Evolutionary conservation across 78 protist genomes (phyloP).

Genomic region (Planoprotostelium fungivorum): DNA sequence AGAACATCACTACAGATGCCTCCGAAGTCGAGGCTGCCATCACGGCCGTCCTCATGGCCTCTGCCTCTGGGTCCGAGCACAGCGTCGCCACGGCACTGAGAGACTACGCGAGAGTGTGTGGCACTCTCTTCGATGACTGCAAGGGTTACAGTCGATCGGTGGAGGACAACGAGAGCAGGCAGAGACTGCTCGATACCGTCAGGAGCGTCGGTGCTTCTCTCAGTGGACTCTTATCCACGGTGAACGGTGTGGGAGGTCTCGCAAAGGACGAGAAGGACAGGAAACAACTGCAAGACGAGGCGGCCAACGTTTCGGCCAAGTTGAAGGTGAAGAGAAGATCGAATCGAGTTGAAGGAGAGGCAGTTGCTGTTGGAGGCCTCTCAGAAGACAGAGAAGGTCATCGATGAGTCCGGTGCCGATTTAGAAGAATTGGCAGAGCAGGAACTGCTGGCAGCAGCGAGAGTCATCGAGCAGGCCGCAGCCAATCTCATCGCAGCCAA

Average conservation of each 20-base stretch:
- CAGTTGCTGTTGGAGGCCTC: neutral
- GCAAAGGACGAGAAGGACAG: conserved; percentile 44
- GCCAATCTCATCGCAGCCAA: conserved; percentile 37
- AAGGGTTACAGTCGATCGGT: conserved; percentile 39
- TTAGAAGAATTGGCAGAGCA: conserved; percentile 57
- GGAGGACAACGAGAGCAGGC: conserved; percentile 16
- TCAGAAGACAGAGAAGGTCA: neutral
- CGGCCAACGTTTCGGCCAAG: neutral
- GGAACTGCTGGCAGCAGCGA: conserved; percentile 64
- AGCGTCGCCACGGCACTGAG: neutral
- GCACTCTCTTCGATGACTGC: conserved; percentile 33
- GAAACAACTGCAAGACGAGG: neutral
- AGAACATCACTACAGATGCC: conserved; percentile 23
- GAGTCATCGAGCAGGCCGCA: conserved; percentile 65
- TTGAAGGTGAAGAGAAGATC: neutral
- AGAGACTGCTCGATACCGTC: conserved; percentile 37
- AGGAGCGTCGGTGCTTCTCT: conserved; percentile 27
- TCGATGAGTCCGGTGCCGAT: conserved; percentile 40
- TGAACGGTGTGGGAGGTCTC: neutral
- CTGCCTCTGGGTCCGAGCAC: neutral
- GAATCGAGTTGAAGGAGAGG: neutral
- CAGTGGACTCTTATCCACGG: neutral
- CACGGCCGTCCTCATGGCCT: neutral
- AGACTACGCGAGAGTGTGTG: neutral
- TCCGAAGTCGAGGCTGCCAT: neutral